Percentiles rank a stretch among this genome's conserved stretches.
phyloP scores from a whole-genome alignment of 805 yeast species.

The Lipomyces kockii region DNA sequence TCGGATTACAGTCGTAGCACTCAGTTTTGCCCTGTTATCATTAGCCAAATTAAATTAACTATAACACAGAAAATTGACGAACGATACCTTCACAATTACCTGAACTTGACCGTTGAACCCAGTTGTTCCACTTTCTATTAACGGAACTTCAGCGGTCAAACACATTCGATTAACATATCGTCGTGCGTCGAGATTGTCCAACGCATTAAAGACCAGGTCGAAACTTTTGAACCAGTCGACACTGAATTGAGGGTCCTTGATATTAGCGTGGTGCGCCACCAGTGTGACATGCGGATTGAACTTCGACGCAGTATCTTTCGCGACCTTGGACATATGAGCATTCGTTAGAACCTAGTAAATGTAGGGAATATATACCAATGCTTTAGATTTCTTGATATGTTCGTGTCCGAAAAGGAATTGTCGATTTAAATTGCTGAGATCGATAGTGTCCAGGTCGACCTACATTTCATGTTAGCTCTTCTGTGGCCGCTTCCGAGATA shows the following conservation, averaged over 20 bases:
- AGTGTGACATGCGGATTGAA: conserved; percentile 73
- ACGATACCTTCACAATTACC: conserved; percentile 60
- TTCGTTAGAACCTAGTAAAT: neutral
- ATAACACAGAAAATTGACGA: neutral
- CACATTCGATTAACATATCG: conserved; percentile 85
- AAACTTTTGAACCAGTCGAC: conserved; percentile 78
- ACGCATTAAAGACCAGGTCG: conserved; percentile 82
- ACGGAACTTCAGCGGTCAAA: conserved; percentile 69
- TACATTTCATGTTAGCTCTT: conserved; percentile 11
- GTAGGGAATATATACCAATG: conserved; percentile 51
- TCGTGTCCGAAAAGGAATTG: conserved; percentile 88
- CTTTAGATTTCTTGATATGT: conserved; percentile 88
- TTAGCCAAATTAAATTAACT: neutral
- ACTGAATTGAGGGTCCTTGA: conserved; percentile 80
- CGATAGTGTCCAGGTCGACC: conserved; percentile 93
- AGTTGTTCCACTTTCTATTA: conserved; percentile 93
- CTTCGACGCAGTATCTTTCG: conserved; percentile 74
- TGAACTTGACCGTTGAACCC: conserved; percentile 95
- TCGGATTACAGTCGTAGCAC: conserved; percentile 90
- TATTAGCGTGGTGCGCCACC: conserved; percentile 82
- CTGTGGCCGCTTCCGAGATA: neutral
- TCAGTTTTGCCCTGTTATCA: conserved; percentile 69
- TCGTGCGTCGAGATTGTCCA: conserved; percentile 89
- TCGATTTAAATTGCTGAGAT: conserved; percentile 86
- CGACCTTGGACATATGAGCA: conserved; percentile 49